A percentile compares a stretch with the other conserved stretches of the same genome.
Evolutionary conservation across 768 basidiomycete species (phyloP).

Genomic region (Phanerochaete sordida): DNA sequence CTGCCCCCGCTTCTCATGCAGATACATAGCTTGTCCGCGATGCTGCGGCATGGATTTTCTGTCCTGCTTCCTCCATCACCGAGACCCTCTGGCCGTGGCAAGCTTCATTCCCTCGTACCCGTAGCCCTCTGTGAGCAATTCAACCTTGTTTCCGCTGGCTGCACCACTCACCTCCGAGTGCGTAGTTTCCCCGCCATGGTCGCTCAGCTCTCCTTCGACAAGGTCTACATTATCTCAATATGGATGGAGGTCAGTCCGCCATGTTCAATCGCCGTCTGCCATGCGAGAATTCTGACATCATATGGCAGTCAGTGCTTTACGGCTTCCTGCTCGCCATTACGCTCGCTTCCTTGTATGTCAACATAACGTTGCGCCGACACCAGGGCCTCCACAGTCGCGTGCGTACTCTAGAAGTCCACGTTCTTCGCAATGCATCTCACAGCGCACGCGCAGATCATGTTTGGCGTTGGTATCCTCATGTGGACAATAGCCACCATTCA

Average conservation of each 20-base stretch:
- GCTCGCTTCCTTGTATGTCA: slow-evolving; percentile 2
- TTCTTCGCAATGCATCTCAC: not conserved
- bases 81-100: too few species aligned
- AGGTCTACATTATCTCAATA: slow-evolving; percentile 4
- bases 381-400: slow-evolving; percentile 6
- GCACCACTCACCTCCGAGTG: too few species aligned
- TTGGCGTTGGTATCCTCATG: slow-evolving; percentile 7
- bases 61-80: too few species aligned
- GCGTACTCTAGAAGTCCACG: not conserved
- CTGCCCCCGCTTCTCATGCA: too few species aligned
- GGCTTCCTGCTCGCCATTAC: slow-evolving; percentile 10
- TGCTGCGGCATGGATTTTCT: too few species aligned
- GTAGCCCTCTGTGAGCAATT: too few species aligned
- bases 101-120: too few species aligned
- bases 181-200: not conserved
- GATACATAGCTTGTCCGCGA: too few species aligned
- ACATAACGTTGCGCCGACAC: slow-evolving; percentile 1
- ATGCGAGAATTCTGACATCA: not conserved
- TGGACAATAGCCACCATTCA: slow-evolving; percentile 3
- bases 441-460: slow-evolving; percentile 4
- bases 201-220: slow-evolving; percentile 2
- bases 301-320: not conserved
- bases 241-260: slow-evolving; percentile 8
- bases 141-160: too few species aligned
- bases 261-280: too few species aligned